Percentiles rank a stretch among this genome's conserved stretches.
Conservation (phyloP, 148 eudicot species). For the Rhododendron williamsianum region DNA sequence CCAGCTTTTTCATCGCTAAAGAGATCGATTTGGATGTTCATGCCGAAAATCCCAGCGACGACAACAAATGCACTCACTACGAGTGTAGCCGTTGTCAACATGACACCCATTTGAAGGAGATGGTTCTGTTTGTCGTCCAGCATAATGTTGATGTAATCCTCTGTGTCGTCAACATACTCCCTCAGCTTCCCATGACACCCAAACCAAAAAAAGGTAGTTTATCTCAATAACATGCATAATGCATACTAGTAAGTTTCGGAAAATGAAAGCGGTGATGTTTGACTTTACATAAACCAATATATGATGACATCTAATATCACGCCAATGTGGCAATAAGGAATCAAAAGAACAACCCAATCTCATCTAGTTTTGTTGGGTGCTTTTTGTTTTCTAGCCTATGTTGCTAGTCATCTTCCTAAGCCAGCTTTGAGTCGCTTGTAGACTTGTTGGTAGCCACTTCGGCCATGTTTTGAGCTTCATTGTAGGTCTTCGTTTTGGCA, state of each 20-base stretch:
- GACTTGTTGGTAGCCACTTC: not conserved
- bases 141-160: conserved; percentile 98
- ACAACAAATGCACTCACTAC: conserved; percentile 86
- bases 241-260: not conserved
- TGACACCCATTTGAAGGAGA: conserved; percentile 97
- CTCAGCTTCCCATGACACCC: conserved; percentile 48
- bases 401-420: not conserved
- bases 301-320: not conserved
- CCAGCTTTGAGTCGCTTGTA: not conserved
- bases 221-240: not conserved
- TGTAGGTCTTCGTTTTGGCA: not conserved
- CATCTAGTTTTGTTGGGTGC: not conserved
- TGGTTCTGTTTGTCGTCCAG: conserved; percentile 97
- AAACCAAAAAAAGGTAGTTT: not conserved
- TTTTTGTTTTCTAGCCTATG: not conserved
- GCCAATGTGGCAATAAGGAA: not conserved
- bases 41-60: conserved; percentile 83
- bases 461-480: not conserved
- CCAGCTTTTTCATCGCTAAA: conserved; percentile 36
- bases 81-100: conserved; percentile 86
- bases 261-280: not conserved
- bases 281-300: too few species aligned
- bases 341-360: not conserved
- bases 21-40: conserved; percentile 72
- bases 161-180: conserved; percentile 98